Base-by-base conservation (phyloP, 352 stramenopile species). In the Globisporangium splendens region DNA sequence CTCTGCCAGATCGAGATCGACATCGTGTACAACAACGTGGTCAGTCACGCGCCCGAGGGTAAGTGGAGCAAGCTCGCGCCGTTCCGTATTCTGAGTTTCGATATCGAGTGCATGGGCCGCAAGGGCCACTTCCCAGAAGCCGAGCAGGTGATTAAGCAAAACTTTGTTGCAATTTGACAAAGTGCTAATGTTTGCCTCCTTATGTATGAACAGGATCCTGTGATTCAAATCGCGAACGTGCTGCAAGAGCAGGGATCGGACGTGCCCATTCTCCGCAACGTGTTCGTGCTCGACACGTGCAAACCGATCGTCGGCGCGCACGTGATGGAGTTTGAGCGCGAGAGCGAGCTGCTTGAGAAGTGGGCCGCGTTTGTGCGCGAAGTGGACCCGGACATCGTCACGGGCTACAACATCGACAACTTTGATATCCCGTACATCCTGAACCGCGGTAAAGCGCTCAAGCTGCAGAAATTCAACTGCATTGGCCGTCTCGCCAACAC, bases 371-470 rank as follows among this genome's bases (percentile, higher is more conserved):
- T 99, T 69, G 78, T 99, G 38, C 83, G 95, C 54, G 77, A 90
- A 54, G 89, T 87, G 62, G 98, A 99, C 67, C 96, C 97, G 18
- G 98, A 99, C 69, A 98, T 99, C 55, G 91, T 99, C 60, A 99
- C 97, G 24, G 97, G 98, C 18, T 99, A 99, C 82, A 99, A 99
- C 70, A 98, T 99, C 52, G 84, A 99, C 70, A 99, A 99, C 75
- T 99, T 99, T 70, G 98, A 99, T 70, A 94, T 99, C 41, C 96
- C 97, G 15, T 99, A 99, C 74, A 67, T 99, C 17, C 74, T 99
- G 28, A 98, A 99, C 73, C 88, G 98, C 13, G 98, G 97, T n/a
- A 98, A 98, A 54, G 79, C 90, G 12, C 77, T 99, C 0, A 88
- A 86, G 21, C 77, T 97, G 24, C 71, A 89, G 28, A 65, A 72